Evolutionary conservation across 257 asterid genomes (phyloP).

Genomic region (Nicotiana knightiana): DNA sequence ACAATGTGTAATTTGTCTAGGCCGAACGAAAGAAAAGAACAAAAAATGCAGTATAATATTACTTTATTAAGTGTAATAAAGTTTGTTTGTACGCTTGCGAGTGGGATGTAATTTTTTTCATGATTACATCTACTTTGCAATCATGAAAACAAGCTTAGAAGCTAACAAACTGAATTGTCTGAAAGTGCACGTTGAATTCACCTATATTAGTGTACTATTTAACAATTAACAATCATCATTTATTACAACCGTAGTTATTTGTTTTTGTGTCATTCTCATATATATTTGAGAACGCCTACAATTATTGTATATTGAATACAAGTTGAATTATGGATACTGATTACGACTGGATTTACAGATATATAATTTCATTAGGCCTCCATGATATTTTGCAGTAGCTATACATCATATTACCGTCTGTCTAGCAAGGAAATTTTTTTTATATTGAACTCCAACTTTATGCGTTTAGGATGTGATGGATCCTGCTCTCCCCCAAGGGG

Average conservation of each 20-base stretch:
- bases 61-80: background rate
- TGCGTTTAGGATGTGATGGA: too few relatives aligned
- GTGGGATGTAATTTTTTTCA: conserved; percentile 24
- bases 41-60: background rate
- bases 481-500: too few relatives aligned
- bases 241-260: conserved; percentile 14
- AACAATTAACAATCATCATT: background rate
- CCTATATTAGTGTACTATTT: background rate
- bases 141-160: conserved; percentile 93
- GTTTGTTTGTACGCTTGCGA: background rate
- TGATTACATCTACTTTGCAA: conserved; percentile 34
- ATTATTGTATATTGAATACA: background rate
- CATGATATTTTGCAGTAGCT: background rate
- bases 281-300: background rate
- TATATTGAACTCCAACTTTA: too few relatives aligned
- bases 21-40: background rate
- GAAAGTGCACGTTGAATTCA: conserved; percentile 13
- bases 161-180: conserved; percentile 44
- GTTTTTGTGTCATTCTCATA: conserved; percentile 13
- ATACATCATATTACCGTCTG: background rate
- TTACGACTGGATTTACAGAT: background rate
- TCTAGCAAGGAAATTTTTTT: too few relatives aligned
- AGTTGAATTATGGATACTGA: background rate
- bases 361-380: background rate
- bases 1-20: background rate